Evolutionary conservation across 2,329 filamentous ascomycete genomes (phyloP), one percentile per base, ranked within the genome.

Genomic region (Calcarisporium arbuscula): DNA sequence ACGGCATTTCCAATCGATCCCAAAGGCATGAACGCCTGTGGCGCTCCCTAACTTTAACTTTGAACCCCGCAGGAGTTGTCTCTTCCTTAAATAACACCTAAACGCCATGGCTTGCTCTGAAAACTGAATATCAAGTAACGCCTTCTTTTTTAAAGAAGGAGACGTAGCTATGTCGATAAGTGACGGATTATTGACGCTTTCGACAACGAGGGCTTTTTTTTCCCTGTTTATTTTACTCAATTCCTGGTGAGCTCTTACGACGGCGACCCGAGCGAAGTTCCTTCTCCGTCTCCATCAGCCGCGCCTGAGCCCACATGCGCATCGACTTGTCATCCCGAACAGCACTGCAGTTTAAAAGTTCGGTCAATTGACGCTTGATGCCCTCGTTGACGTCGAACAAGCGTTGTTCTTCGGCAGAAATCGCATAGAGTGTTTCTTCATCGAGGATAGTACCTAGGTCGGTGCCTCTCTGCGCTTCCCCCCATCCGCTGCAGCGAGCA

Each of bases 281-380:
- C 47, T 70, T 69, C 48, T 79, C 74, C 15, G 74, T 76, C 46
- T 77, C 72, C 68, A 80, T 69, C 18, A 80, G 58, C 11, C 73
- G 61, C 15, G 67, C 64, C 52, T 78, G 74, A 21, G 78, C 70
- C 68, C 72, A 78, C 40, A 65, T 72, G 30, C 74, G 70, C 49
- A 74, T 69, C 2, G 62, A 58, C 19, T 58, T 55, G 40, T 77
- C 70, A 29, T 52, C 56, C 27, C 72, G 69, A 12, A 76, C 70
- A 23, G 65, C 58, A 17, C 72, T 68, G 54, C 72, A 77, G 56
- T 78, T 80, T 47, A 80, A 66, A 11, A 80, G 65, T 52, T 77
- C 74, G 6, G 74, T 80, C 45, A 80, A 51, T 3, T 72, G 69
- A 20, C 72, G 66, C 59, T 80, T 80, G 59, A 79, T 74, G 46